Evolutionary conservation across 805 yeast species (phyloP).

Genomic region (Allodekkera sacchari): DNA sequence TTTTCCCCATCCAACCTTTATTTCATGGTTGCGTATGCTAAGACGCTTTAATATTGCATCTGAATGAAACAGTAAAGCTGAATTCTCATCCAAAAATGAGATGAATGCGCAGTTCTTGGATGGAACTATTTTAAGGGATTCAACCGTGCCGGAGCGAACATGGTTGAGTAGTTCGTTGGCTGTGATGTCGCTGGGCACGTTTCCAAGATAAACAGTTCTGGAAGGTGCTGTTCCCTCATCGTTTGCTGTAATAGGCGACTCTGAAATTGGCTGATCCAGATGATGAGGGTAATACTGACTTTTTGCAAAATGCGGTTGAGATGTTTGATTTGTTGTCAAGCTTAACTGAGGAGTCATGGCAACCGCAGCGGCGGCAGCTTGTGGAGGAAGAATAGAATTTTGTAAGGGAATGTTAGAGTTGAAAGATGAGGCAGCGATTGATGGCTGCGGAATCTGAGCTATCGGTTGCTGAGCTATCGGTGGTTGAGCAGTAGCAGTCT

Average conservation of each 20-base stretch:
- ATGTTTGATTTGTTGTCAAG: slow-evolving; percentile 2
- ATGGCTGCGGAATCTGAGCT: not conserved
- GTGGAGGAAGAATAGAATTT: not conserved
- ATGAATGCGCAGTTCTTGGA: slow-evolving; percentile 84
- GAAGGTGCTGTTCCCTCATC: slow-evolving; percentile 28
- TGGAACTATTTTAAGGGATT: slow-evolving; percentile 69
- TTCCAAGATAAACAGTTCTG: slow-evolving; percentile 86
- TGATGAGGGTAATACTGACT: no score
- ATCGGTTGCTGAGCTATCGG: slow-evolving; percentile 1
- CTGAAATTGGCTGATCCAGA: no score
- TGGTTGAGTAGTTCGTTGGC: slow-evolving; percentile 80
- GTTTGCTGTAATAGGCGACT: not conserved
- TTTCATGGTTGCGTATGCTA: slow-evolving; percentile 70
- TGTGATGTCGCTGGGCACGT: slow-evolving; percentile 73
- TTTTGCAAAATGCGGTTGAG: slow-evolving; percentile 1
- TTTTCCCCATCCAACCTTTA: slow-evolving; percentile 91
- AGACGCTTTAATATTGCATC: slow-evolving; percentile 84
- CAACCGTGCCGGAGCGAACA: slow-evolving; percentile 85
- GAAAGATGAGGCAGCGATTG: no score
- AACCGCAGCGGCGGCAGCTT: slow-evolving; percentile 2
- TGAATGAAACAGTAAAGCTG: slow-evolving; percentile 86
- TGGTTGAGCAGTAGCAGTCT: slow-evolving; percentile 2
- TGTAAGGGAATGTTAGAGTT: no score
- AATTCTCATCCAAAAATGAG: slow-evolving; percentile 79
- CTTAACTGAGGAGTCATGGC: slow-evolving; percentile 12